Conservation (phyloP, 2,329 filamentous ascomycete species). For the Penicillium sp. region DNA sequence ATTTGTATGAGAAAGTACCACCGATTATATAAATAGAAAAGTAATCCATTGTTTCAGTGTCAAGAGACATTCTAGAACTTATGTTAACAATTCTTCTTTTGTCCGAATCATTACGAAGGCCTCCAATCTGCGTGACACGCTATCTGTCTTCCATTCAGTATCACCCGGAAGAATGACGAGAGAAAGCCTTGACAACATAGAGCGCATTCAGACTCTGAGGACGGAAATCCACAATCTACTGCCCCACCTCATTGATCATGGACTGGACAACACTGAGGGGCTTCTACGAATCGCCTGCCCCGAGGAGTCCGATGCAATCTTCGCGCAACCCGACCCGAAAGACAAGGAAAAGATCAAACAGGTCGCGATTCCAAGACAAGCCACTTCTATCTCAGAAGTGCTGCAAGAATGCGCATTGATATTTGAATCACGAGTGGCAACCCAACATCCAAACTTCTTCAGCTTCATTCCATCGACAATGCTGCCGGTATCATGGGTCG, state of each 20-base stretch:
- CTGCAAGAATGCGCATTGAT: background rate
- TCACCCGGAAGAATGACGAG: background rate
- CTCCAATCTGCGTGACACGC: too few relatives aligned
- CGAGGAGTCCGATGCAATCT: background rate
- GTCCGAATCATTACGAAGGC: too few relatives aligned
- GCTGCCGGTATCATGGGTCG: slow-evolving; percentile 7
- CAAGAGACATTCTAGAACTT: too few relatives aligned
- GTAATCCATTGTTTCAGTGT: too few relatives aligned
- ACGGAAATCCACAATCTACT: background rate
- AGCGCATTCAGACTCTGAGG: background rate
- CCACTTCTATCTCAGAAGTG: background rate
- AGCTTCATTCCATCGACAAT: slow-evolving; percentile 9
- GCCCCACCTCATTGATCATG: background rate
- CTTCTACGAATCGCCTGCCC: background rate
- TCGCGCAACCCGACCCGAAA: background rate
- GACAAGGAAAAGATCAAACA: background rate
- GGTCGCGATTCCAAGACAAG: background rate
- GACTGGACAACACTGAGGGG: background rate
- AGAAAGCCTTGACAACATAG: background rate
- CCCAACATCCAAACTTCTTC: slow-evolving; percentile 13
- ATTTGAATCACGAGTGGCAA: slow-evolving; percentile 9
- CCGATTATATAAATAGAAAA: too few relatives aligned
- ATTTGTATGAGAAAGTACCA: too few relatives aligned
- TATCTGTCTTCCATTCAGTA: background rate
- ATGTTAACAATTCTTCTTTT: too few relatives aligned